phyloP scores from a whole-genome alignment of 2,329 filamentous ascomycete species.

The Fusarium foetens region DNA sequence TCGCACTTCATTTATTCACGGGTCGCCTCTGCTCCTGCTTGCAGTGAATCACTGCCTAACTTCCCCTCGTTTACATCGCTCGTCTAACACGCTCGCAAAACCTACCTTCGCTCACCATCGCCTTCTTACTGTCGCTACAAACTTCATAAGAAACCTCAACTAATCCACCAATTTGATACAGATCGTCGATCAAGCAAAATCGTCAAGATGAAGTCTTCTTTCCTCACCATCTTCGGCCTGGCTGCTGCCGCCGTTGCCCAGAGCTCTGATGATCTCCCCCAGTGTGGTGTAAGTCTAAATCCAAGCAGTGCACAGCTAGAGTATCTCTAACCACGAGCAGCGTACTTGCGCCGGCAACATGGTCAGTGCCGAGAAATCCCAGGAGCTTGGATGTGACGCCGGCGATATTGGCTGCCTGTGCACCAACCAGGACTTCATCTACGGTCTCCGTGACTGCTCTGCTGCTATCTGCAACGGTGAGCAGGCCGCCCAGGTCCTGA shows the following conservation, averaged over 20 bases:
- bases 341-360: slow-evolving; percentile 62
- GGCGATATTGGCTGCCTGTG: slow-evolving; percentile 60
- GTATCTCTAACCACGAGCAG: slow-evolving; percentile 48
- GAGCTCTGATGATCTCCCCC: slow-evolving; percentile 54
- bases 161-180: slow-evolving; percentile 20
- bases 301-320: background rate
- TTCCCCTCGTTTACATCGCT: slow-evolving; percentile 13
- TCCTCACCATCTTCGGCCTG: slow-evolving; percentile 56
- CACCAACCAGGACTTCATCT: slow-evolving; percentile 57
- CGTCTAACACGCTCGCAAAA: slow-evolving; percentile 3
- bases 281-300: slow-evolving; percentile 62
- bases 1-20: slow-evolving; percentile 24
- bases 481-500: slow-evolving; percentile 51
- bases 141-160: slow-evolving; percentile 8
- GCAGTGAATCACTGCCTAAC: slow-evolving; percentile 27
- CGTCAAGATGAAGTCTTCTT: slow-evolving; percentile 62
- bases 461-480: slow-evolving; percentile 53
- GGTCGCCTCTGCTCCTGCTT: slow-evolving; percentile 4
- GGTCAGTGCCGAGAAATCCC: slow-evolving; percentile 54
- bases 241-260: slow-evolving; percentile 56
- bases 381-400: slow-evolving; percentile 57
- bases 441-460: slow-evolving; percentile 64
- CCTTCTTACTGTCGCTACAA: slow-evolving; percentile 19
- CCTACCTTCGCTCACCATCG: slow-evolving; percentile 11
- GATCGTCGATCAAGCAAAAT: slow-evolving; percentile 32